Evolutionary conservation across 441 rosid species (phyloP).

Genomic region (Gossypium trilobum): DNA sequence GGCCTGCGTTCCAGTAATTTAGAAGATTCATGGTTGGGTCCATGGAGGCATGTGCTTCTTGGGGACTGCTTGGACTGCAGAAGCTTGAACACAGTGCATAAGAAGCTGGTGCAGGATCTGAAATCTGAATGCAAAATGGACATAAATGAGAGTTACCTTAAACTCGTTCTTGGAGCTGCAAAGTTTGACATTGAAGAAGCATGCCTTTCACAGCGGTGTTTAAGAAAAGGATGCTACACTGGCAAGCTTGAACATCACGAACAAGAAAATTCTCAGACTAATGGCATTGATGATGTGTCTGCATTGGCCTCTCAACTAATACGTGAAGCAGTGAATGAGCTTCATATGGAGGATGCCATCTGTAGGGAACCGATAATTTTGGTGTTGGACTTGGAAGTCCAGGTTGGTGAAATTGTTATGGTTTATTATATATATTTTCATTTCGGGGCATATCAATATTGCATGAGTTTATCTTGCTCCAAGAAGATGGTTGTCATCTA

Average conservation of each 20-base stretch:
- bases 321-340: constrained; percentile 50
- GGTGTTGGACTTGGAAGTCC: constrained; percentile 72
- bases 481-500: neutral
- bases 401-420: constrained; percentile 41
- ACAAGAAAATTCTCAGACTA: constrained; percentile 30
- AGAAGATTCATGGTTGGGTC: constrained; percentile 85
- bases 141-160: constrained; percentile 49
- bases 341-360: constrained; percentile 33
- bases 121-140: constrained; percentile 66
- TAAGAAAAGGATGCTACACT: constrained; percentile 53
- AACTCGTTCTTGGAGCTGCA: constrained; percentile 53
- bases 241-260: constrained; percentile 32
- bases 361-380: constrained; percentile 62
- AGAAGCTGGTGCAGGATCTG: constrained; percentile 50
- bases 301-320: constrained; percentile 52
- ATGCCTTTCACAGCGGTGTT: constrained; percentile 36
- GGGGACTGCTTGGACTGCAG: constrained; percentile 48
- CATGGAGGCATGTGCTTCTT: constrained; percentile 62
- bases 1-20: constrained; percentile 40
- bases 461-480: neutral
- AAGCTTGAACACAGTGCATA: constrained; percentile 35
- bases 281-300: constrained; percentile 27
- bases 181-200: constrained; percentile 31
- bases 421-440: neutral
- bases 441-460: neutral